Base-by-base conservation (phyloP, 179 eudicot genomes). In the Amaranthus tricolor region DNA sequence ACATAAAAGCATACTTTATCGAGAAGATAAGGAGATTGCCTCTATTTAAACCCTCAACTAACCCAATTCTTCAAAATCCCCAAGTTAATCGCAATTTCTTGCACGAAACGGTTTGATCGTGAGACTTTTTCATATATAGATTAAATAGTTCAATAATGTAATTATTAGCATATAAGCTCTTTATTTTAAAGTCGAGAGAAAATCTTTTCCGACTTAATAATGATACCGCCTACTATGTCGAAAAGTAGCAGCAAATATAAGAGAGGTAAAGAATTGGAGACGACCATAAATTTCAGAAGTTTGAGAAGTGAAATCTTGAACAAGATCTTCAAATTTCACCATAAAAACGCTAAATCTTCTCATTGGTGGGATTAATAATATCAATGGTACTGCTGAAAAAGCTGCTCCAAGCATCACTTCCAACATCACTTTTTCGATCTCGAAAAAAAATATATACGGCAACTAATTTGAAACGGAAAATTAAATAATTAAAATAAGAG, bases 231-330 rank as follows among this genome's bases (percentile, higher is more conserved):
- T 17, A 2, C 6, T 40, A 16, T 24, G 51, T 16, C 66, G 15
- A 40, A 20, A 48, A 60, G 69, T 45, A 76, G 63, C 48, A 66
- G 59, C 44, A 49, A 68, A n/a, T 4, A 72, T 24, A 15, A 71
- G 59, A 60, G 78, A 58, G 12, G 67, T 9, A 3, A 66, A 53
- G 21, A 43, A 52, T 7, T 62, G 73, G 53, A 80, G 51, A 2
- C 66, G 63, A 2, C 48, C 24, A 58, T 21, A 80, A 5, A 73
- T 21, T 5, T 16, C 44, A 58, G 72, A 55, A 17, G 67, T 50
- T 6, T 76, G 73, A 59, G 61, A 58, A 49, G 62, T 40, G 65
- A 77, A 44, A 44, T 81, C 84, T 73, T 70, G 80, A 2, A 81
- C 45, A 9, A 81, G 67, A 55, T 77, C 81, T 55, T 81, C 81